Evolutionary conservation across 441 rosid genomes (phyloP).

Genomic region (Erodium trifolium): DNA sequence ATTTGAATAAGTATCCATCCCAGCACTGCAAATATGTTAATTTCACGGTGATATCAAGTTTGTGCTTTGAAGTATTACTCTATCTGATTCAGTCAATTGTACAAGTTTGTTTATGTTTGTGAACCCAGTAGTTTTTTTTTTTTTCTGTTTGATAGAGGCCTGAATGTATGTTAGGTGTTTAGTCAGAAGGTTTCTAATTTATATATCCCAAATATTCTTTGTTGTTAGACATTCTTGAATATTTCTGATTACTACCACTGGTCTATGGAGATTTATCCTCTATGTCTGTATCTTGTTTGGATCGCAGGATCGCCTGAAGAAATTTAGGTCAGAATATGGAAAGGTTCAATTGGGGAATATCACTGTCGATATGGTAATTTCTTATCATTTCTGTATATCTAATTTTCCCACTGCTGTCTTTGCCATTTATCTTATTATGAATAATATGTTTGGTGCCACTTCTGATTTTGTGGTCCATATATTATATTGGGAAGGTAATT

Average conservation of each 20-base stretch:
- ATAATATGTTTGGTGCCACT: neutral
- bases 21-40: neutral
- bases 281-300: constrained; percentile 18
- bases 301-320: constrained; percentile 75
- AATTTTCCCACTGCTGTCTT: neutral
- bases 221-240: neutral
- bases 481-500: constrained; percentile 48
- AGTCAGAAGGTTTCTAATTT: neutral
- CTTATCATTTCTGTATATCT: neutral
- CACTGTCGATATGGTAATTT: constrained; percentile 78
- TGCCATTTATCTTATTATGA: neutral
- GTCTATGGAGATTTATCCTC: neutral
- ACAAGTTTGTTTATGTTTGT: neutral
- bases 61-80: neutral
- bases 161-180: neutral
- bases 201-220: neutral
- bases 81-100: neutral
- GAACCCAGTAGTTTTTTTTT: neutral
- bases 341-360: constrained; percentile 83
- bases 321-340: constrained; percentile 69
- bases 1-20: neutral
- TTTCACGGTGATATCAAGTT: neutral
- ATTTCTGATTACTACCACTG: neutral
- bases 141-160: neutral
- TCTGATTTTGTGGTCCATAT: constrained; percentile 11